Evolutionary conservation across 192 early-diverging fungal species (phyloP).

Genomic region (Backusella mclennaniae): DNA sequence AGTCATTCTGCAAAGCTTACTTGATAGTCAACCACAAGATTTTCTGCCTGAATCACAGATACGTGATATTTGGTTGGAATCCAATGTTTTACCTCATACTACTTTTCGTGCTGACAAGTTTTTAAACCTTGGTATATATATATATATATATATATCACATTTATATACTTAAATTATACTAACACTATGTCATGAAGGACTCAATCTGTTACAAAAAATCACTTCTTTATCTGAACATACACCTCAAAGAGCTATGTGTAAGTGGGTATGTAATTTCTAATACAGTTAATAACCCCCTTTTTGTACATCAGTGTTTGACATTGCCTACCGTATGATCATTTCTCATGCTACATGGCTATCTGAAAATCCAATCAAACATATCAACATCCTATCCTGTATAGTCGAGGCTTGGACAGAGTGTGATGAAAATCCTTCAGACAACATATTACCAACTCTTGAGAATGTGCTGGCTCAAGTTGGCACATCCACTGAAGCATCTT

Average conservation of each 20-base stretch:
- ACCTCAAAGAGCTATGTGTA: not conserved
- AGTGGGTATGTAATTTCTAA: not conserved
- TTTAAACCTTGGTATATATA: not conserved
- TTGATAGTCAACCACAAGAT: not conserved
- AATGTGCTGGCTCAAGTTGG: not conserved
- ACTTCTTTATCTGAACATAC: not conserved
- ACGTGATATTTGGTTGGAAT: not conserved
- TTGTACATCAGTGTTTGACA: not conserved
- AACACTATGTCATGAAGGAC: not conserved
- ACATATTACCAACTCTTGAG: not conserved
- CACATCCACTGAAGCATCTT: not conserved
- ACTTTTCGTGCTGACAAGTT: not conserved
- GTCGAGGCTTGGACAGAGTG: not conserved
- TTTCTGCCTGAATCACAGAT: not conserved
- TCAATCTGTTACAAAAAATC: not conserved
- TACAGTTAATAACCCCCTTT: not conserved
- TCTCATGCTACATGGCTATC: not conserved
- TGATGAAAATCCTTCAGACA: not conserved
- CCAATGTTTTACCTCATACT: not conserved
- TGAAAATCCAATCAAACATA: not conserved
- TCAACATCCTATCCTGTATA: not conserved
- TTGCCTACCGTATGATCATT: not conserved
- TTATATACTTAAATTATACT: not conserved
- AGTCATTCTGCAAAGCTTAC: not conserved
- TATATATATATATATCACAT: not conserved